Base-by-base conservation (phyloP, 2,329 filamentous ascomycete genomes). In the Neonectria punicea region DNA sequence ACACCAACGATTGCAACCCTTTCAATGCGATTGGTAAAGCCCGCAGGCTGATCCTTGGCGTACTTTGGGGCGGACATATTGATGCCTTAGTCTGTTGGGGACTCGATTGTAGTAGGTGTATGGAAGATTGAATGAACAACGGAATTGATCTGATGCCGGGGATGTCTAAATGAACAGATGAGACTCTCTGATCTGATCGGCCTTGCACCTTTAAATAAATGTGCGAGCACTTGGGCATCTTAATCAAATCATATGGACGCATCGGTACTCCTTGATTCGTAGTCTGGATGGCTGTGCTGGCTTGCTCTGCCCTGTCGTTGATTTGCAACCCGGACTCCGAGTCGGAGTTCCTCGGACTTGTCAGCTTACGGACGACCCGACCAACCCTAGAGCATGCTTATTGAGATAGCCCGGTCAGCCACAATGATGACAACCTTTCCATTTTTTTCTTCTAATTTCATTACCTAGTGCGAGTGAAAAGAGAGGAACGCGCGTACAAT, bases 1-100 rank as follows among this genome's bases (percentile, higher is more conserved):
- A 83, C 82, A 6, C 82, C 82, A 5, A 83, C 78, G 9, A 84
- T 78, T 11, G 80, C 80, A 0, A 84, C 72, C 46, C 47, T 80
- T 6, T 61, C 30, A 3, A 68, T 61, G 10, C n/a, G 41, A 20
- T 68, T 68, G 2, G 36, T 41, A 18, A 55, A 67, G 53, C 63
- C 58, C 5, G 0, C 1, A 6, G 58, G 41, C 50, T 67, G 65
- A 7, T 63, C 34, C 6, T 60, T 67, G 22, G 65, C 58, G 13
- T 56, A 63, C 1, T 46, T 13, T 1, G 34, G 7, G 3, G 18
- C 4, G 3, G 36, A 6, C 55, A 58, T 64, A 39, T 65, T n/a
- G 16, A 3, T 30, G 4, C n/a, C 13, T 25, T 46, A 16, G 18
- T 46, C 8, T 46, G 43, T 46, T 25, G 20, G 20, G 14, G 43